Evolutionary conservation across 306 rosid genomes (phyloP).

Genomic region (Corylus americana): DNA sequence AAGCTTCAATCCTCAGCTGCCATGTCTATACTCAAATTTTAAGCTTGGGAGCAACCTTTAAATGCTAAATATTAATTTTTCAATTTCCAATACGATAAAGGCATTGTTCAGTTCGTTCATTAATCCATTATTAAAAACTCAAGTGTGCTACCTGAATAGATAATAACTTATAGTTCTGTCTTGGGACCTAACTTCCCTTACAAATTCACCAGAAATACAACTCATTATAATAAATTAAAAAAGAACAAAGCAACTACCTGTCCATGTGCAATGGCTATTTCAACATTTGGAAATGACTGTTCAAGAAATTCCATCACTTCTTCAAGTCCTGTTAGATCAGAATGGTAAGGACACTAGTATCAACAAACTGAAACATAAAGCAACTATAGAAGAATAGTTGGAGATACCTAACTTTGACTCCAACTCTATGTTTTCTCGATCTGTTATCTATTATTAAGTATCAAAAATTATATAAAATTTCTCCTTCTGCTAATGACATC

Average conservation of each 20-base stretch:
- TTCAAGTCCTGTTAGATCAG: slow-evolving; percentile 70
- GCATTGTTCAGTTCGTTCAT: neutral
- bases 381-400: slow-evolving; percentile 7
- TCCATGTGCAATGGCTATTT: slow-evolving; percentile 95
- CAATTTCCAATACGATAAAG: neutral
- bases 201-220: slow-evolving; percentile 24
- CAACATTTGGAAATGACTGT: slow-evolving; percentile 66
- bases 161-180: neutral
- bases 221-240: slow-evolving; percentile 11
- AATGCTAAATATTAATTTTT: neutral
- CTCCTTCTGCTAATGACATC: slow-evolving; percentile 10
- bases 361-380: slow-evolving; percentile 20
- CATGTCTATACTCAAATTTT: neutral
- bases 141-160: neutral
- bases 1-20: neutral
- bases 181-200: slow-evolving; percentile 15
- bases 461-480: slow-evolving; percentile 1
- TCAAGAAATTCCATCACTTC: slow-evolving; percentile 84
- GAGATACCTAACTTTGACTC: slow-evolving; percentile 6
- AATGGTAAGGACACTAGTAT: slow-evolving; percentile 28
- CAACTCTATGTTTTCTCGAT: slow-evolving; percentile 10
- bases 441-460: slow-evolving; percentile 5
- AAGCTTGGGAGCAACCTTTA: neutral
- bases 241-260: slow-evolving; percentile 56
- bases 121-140: neutral